Percentiles rank a stretch among this genome's conserved stretches.
Evolutionary conservation across 352 stramenopile species (phyloP).

Genomic region (Phytophthora pluvialis): DNA sequence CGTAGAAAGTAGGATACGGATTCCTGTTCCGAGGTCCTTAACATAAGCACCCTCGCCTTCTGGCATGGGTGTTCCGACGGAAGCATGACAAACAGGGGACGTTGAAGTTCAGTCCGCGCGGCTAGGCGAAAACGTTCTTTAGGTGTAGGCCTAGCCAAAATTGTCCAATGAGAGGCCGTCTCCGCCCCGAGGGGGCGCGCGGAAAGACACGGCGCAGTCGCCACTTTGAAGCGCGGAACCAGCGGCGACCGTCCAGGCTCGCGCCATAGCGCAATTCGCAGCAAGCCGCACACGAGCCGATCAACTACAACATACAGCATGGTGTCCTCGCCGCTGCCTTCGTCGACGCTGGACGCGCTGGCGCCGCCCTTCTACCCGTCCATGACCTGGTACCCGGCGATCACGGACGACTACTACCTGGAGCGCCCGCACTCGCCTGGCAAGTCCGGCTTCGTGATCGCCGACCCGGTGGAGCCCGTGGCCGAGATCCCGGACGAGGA

Average conservation of each 20-base stretch:
- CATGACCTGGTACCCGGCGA: constrained; percentile 56
- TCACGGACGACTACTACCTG: constrained; percentile 74
- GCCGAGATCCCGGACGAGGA: constrained; percentile 79
- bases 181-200: constrained; percentile 10
- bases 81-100: constrained; percentile 11
- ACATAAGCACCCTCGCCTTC: neutral
- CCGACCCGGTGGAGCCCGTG: constrained; percentile 51
- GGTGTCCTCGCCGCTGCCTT: constrained; percentile 45
- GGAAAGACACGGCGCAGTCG: constrained; percentile 21
- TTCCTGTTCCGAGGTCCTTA: neutral
- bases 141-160: constrained; percentile 10
- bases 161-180: neutral
- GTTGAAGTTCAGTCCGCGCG: constrained; percentile 37
- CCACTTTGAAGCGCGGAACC: constrained; percentile 24
- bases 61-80: neutral
- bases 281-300: constrained; percentile 14
- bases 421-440: constrained; percentile 65
- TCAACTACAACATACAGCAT: constrained; percentile 20
- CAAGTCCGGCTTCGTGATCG: constrained; percentile 70
- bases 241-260: neutral
- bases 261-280: constrained; percentile 38
- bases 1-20: neutral
- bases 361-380: constrained; percentile 68
- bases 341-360: constrained; percentile 57
- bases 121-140: constrained; percentile 30